A percentile compares a stretch with the other conserved stretches of the same genome.
These are phyloP conservation scores for Cladorrhinum sp. DNA, from an alignment of 2,329 filamentous ascomycete species.

Conservation along the genomic window DNA sequence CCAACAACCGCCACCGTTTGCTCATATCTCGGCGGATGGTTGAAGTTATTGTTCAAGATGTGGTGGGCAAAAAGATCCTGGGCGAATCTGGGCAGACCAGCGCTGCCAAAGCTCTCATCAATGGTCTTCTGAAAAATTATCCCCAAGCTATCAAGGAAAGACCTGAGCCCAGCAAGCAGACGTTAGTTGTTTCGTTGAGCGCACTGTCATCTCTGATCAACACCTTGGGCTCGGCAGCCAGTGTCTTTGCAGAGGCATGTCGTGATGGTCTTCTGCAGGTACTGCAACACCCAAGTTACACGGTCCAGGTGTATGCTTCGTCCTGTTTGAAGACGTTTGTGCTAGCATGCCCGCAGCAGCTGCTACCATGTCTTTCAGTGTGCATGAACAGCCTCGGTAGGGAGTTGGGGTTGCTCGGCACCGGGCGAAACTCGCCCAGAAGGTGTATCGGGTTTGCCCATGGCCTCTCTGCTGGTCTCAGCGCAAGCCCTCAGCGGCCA, in stretches of 20 bases:
- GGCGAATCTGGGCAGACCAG: slow-evolving; percentile 86
- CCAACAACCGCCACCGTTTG: slow-evolving; percentile 82
- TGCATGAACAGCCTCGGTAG: slow-evolving; percentile 94
- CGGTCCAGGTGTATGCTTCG: slow-evolving; percentile 87
- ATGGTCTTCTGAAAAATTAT: slow-evolving; percentile 89
- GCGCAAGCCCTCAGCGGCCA: slow-evolving; percentile 81
- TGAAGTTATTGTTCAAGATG: slow-evolving; percentile 76
- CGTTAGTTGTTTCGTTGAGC: slow-evolving; percentile 73
- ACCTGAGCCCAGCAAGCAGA: slow-evolving; percentile 83
- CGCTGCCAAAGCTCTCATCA: slow-evolving; percentile 77
- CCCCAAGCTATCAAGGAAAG: slow-evolving; percentile 84
- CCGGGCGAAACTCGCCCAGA: slow-evolving; percentile 72
- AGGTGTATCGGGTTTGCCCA: slow-evolving; percentile 89
- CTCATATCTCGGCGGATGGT: slow-evolving; percentile 82
- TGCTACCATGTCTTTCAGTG: slow-evolving; percentile 85
- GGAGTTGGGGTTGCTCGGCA: slow-evolving; percentile 74
- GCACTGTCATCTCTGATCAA: slow-evolving; percentile 75
- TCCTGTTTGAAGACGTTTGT: slow-evolving; percentile 84
- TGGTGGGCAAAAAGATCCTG: slow-evolving; percentile 76
- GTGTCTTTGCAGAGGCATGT: slow-evolving; percentile 74
- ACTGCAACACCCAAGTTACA: slow-evolving; percentile 91
- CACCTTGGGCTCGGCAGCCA: slow-evolving; percentile 78
- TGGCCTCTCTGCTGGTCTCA: slow-evolving; percentile 84
- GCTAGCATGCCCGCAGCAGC: slow-evolving; percentile 85
- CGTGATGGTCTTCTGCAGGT: slow-evolving; percentile 87